Base-by-base conservation (phyloP, 106 monocot species). In the Chionographis japonica region DNA sequence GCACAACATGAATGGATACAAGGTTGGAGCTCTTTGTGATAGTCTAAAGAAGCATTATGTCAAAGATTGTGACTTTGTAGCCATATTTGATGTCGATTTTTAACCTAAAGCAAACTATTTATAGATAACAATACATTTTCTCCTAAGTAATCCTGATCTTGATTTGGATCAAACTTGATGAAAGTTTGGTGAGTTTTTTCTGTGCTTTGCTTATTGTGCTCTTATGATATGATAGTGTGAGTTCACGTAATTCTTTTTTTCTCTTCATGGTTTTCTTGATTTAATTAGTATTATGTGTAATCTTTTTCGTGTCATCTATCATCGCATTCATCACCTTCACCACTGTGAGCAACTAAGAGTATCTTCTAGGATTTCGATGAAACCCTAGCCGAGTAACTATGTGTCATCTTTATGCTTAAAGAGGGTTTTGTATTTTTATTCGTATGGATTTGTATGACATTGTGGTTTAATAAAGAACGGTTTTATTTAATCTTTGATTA, bases 21-120 rank as follows among this genome's bases (percentile, higher is more conserved):
- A 88, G 73, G 88, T 84, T 4, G 88, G 88, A 37, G 88, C 88
- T 5, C 83, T 88, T 19, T 78, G 84, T 12, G 84, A 88, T 3
- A 81, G 84, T 9, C 50, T 88, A 40, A 81, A 75, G 75, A 81
- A 88, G 35, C 61, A 75, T 58, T 88, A 84, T 56, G 78, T 70
- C 54, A 73, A 72, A 13, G 77, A 81, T 13, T 88, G 84, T 57
- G 84, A 84, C 6, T 81, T 58, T 50, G 88, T 84, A 3, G 75
- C 72, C 3, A 84, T 88, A 64, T 88, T 88, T 58, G 84, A 88
- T 65, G 88, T 84, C 0, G 88, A 88, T 65, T 88, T 88, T 65
- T 84, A 88, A 60, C 88, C 88, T 0, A 81, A 88, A 15, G 17
- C 84, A 8, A 84, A 88, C 41, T 88, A 62, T 60, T 40, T 88